Percentiles rank a stretch among this genome's conserved stretches.
These are phyloP conservation scores for Arthrobotrys entomopaga DNA, from an alignment of 2,329 filamentous ascomycete species.

Conservation along the genomic window DNA sequence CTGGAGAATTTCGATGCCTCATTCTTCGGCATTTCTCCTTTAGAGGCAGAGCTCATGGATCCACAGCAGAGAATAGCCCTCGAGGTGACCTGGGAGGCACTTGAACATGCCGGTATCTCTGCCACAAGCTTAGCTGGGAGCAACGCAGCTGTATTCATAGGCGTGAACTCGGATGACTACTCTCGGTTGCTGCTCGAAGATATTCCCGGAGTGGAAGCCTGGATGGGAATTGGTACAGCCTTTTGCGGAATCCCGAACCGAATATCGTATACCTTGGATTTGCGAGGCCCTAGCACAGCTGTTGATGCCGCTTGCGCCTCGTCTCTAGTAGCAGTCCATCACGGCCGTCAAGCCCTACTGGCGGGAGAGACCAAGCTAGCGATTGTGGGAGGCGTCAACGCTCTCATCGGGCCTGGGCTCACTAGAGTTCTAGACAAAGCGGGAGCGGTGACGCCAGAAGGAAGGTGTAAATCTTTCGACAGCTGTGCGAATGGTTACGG, in stretches of 20 bases:
- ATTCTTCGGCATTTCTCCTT: conserved; percentile 63
- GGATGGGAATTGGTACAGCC: conserved; percentile 61
- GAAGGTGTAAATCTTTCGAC: conserved; percentile 61
- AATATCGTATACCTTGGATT: conserved; percentile 61
- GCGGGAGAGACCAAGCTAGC: conserved; percentile 60
- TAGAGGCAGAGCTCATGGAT: conserved; percentile 66
- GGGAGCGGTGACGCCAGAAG: conserved; percentile 59
- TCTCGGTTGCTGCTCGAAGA: conserved; percentile 35
- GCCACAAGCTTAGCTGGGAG: conserved; percentile 60
- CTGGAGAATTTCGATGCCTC: conserved; percentile 61
- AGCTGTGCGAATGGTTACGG: conserved; percentile 60
- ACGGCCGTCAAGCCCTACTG: conserved; percentile 60
- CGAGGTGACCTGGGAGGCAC: conserved; percentile 68
- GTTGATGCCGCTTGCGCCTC: conserved; percentile 62
- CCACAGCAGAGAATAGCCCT: conserved; percentile 68
- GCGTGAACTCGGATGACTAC: conserved; percentile 53
- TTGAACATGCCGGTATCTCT: conserved; percentile 66
- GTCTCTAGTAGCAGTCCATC: conserved; percentile 60
- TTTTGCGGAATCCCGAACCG: conserved; percentile 62
- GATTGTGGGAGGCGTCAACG: conserved; percentile 61
- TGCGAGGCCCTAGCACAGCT: conserved; percentile 63
- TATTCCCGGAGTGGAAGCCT: conserved; percentile 35
- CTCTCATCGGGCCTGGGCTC: conserved; percentile 60
- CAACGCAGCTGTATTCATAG: conserved; percentile 63
- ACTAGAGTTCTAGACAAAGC: conserved; percentile 60